A percentile compares a stretch with the other conserved stretches of the same genome.
Evolutionary conservation across 2,329 filamentous ascomycete genomes (phyloP).

Genomic region (Sarocladium strictum): DNA sequence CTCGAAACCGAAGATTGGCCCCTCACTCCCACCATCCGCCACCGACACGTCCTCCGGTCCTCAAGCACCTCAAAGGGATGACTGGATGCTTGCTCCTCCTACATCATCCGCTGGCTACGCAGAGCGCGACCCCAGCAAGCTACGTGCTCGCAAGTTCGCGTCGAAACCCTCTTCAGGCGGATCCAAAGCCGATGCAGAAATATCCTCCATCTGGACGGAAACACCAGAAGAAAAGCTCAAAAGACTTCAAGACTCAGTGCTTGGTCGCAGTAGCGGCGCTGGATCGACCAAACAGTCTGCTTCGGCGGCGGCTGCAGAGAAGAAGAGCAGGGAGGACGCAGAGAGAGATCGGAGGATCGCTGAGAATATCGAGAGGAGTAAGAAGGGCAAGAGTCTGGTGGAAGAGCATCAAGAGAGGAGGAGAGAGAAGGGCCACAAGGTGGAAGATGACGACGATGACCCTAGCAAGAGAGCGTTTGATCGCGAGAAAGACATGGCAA

Average conservation of each 20-base stretch:
- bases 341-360: slow-evolving; percentile 43
- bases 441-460: slow-evolving; percentile 72
- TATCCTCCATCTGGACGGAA: slow-evolving; percentile 80
- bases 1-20: slow-evolving; percentile 36
- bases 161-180: slow-evolving; percentile 41
- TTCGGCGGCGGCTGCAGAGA: slow-evolving; percentile 18
- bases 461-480: slow-evolving; percentile 87
- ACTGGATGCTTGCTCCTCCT: slow-evolving; percentile 76
- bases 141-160: slow-evolving; percentile 77
- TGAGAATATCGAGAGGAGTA: slow-evolving; percentile 41
- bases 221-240: slow-evolving; percentile 83
- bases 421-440: slow-evolving; percentile 25
- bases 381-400: slow-evolving; percentile 52
- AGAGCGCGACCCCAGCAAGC: slow-evolving; percentile 75
- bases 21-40: slow-evolving; percentile 24
- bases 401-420: slow-evolving; percentile 45
- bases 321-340: slow-evolving; percentile 49
- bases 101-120: slow-evolving; percentile 41
- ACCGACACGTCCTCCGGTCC: slow-evolving; percentile 30
- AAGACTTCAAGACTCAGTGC: slow-evolving; percentile 72
- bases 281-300: slow-evolving; percentile 21
- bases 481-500: slow-evolving; percentile 86
- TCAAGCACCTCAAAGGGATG: slow-evolving; percentile 55
- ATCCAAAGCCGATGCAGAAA: not conserved
- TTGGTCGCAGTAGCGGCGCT: slow-evolving; percentile 53